phyloP scores from a whole-genome alignment of 352 stramenopile species.

The Phytophthora pluvialis region DNA sequence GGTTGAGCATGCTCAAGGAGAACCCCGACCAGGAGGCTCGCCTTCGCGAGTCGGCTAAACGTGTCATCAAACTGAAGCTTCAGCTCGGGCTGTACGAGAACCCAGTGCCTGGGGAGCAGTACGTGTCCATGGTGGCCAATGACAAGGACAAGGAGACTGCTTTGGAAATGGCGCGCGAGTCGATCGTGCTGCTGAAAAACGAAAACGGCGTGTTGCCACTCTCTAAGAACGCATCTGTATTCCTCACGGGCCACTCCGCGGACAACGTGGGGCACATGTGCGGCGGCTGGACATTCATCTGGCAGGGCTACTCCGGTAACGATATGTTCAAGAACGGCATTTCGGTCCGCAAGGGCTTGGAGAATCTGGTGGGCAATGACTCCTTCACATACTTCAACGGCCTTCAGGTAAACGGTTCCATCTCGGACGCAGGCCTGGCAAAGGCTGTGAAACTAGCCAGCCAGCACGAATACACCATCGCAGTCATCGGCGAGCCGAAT shows the following conservation, averaged over 20 bases:
- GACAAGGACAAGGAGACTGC: slow-evolving; percentile 48
- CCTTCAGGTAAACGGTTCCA: slow-evolving; percentile 44
- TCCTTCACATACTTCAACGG: slow-evolving; percentile 53
- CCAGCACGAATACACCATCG: slow-evolving; percentile 52
- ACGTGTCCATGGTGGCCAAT: slow-evolving; percentile 46
- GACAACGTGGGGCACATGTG: slow-evolving; percentile 72
- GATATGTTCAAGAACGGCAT: slow-evolving; percentile 47
- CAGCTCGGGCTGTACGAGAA: slow-evolving; percentile 68
- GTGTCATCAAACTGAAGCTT: slow-evolving; percentile 73
- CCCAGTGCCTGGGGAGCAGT: slow-evolving; percentile 49
- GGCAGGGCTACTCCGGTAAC: slow-evolving; percentile 71
- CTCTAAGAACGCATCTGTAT: slow-evolving; percentile 35
- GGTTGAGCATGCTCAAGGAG: slow-evolving; percentile 41
- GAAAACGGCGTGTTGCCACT: slow-evolving; percentile 51
- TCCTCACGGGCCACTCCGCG: slow-evolving; percentile 63
- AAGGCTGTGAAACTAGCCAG: slow-evolving; percentile 48
- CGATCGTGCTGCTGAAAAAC: slow-evolving; percentile 84
- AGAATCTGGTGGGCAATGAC: slow-evolving; percentile 8
- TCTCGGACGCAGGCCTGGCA: slow-evolving; percentile 46
- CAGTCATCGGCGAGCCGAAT: slow-evolving; percentile 63
- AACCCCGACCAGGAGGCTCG: slow-evolving; percentile 38
- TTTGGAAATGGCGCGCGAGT: slow-evolving; percentile 66
- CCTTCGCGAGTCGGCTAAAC: slow-evolving; percentile 53
- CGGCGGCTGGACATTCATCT: slow-evolving; percentile 73
- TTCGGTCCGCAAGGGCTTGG: slow-evolving; percentile 36